Base-by-base conservation (phyloP, 2,329 filamentous ascomycete species). In the Pyrenochaeta sp. region DNA sequence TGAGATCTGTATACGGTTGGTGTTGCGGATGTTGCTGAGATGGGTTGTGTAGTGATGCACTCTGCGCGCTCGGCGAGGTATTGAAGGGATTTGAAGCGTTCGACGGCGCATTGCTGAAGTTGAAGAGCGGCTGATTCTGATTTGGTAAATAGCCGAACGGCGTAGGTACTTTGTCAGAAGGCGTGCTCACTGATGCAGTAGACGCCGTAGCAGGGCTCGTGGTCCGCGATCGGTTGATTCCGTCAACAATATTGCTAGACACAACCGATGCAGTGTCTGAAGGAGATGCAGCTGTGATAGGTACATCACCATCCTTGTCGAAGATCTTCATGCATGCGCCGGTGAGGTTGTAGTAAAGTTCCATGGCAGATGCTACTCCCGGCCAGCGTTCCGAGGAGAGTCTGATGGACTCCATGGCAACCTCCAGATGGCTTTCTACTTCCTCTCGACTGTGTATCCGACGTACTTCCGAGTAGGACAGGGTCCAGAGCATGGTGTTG, bases 331-430 rank as follows among this genome's bases (percentile, higher is more conserved):
- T 77, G 61, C 92, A 96, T 9, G 92, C 91, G 44, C 82, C 84
- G 34, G 93, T 87, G 35, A 99, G 83, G 52, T 90, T 91, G n/a
- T 82, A 80, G 65, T 96, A 97, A 9, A 97, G 81, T 58, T 94
- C 84, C 7, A 90, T 85, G 3, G 92, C 91, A 11, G 90, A 88
- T 26, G 86, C 82, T 2, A 93, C 91, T 8, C 93, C 94, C 0
- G 94, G 94, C 94, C 94, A 97, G 48, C 92, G 82, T 62, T 93
- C 88, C 0, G 89, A 88, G 44, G 90, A 92, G 43, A 87, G 83
- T 44, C 86, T 81, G 48, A 97, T 87, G 4, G 89, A 87, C 38
- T 92, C 87, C 45, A 96, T 76, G 0, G 89, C 89, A 14, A 85
- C 81, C 34, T 86, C 80, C 29, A 96, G 80, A 55, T 94, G 81